These are phyloP conservation scores for Wickerhamiella alocasiicola DNA, from an alignment of 805 yeast species.

Conservation along the genomic window DNA sequence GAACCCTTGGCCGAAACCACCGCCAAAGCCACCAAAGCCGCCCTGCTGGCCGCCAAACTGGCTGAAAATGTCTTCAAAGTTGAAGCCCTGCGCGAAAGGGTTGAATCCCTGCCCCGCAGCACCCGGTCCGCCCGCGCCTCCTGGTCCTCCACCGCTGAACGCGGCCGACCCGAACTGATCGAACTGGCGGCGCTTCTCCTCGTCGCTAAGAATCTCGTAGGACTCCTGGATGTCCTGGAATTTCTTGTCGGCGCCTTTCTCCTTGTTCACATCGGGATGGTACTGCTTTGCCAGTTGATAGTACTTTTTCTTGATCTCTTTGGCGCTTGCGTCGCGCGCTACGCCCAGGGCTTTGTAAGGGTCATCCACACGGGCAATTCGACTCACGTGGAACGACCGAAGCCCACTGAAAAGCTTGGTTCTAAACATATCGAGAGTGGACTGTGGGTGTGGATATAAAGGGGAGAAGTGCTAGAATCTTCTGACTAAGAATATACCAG, in stretches of 20 bases:
- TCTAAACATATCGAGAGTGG: background rate
- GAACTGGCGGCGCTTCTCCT: constrained; percentile 72
- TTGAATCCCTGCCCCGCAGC: constrained; percentile 27
- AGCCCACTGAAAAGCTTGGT: background rate
- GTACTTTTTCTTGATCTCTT: constrained; percentile 92
- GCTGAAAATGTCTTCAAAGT: constrained; percentile 54
- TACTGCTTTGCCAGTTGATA: constrained; percentile 83
- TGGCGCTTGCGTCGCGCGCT: constrained; percentile 49
- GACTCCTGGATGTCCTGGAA: constrained; percentile 92
- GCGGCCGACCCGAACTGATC: constrained; percentile 89
- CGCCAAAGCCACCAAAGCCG: constrained; percentile 25
- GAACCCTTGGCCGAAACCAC: constrained; percentile 28
- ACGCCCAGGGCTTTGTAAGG: constrained; percentile 84
- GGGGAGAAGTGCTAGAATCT: background rate
- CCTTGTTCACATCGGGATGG: constrained; percentile 96
- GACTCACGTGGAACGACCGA: background rate
- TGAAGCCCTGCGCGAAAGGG: constrained; percentile 34
- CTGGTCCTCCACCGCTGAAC: constrained; percentile 44
- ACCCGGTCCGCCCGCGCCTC: constrained; percentile 34
- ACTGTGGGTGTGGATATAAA: too few species aligned
- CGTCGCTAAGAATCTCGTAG: constrained; percentile 80
- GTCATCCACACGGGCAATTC: constrained; percentile 33
- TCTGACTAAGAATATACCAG: constrained; percentile 8
- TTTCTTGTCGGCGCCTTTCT: constrained; percentile 69
- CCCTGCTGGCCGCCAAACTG: constrained; percentile 37